Percentiles rank a stretch among this genome's conserved stretches.
Conservation (phyloP, 2,329 filamentous ascomycete species). For the Plenodomus biglobosus region DNA sequence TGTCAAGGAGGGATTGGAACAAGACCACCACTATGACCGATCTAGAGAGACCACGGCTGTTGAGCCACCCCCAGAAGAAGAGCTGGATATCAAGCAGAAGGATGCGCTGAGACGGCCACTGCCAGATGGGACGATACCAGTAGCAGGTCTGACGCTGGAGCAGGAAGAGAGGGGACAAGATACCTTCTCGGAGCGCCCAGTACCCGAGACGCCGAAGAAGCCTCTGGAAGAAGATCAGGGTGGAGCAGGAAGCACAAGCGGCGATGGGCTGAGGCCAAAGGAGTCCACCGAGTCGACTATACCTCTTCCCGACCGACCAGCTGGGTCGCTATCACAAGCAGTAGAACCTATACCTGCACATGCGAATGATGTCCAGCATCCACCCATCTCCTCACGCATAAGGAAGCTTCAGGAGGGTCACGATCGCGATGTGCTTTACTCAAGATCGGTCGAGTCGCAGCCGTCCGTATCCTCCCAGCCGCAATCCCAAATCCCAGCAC, state of each 20-base stretch:
- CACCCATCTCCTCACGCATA: conserved; percentile 20
- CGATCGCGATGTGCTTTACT: conserved; percentile 60
- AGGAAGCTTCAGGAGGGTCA: conserved; percentile 42
- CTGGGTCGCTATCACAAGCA: conserved; percentile 45
- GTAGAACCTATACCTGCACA: conserved; percentile 58
- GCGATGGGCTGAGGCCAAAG: conserved; percentile 39
- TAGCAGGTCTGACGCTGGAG: conserved; percentile 36
- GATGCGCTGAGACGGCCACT: conserved; percentile 48
- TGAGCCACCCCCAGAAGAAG: conserved; percentile 42
- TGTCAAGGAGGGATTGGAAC: conserved; percentile 47
- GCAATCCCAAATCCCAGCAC: conserved; percentile 57
- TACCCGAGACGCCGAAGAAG: conserved; percentile 41
- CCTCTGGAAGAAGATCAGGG: conserved; percentile 35
- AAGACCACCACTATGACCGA: conserved; percentile 55
- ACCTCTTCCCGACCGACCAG: conserved; percentile 37
- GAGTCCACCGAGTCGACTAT: conserved; percentile 48
- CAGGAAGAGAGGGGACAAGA: conserved; percentile 38
- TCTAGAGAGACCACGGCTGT: conserved; percentile 47
- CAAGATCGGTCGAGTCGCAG: conserved; percentile 51
- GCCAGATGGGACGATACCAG: conserved; percentile 56
- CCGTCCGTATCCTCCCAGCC: conserved; percentile 57
- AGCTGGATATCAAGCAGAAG: conserved; percentile 52
- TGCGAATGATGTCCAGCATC: conserved; percentile 49
- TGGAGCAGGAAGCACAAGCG: conserved; percentile 10
- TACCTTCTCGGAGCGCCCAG: conserved; percentile 34